phyloP scores from a whole-genome alignment of 805 yeast species.

The Myxozyma mucilagina region DNA sequence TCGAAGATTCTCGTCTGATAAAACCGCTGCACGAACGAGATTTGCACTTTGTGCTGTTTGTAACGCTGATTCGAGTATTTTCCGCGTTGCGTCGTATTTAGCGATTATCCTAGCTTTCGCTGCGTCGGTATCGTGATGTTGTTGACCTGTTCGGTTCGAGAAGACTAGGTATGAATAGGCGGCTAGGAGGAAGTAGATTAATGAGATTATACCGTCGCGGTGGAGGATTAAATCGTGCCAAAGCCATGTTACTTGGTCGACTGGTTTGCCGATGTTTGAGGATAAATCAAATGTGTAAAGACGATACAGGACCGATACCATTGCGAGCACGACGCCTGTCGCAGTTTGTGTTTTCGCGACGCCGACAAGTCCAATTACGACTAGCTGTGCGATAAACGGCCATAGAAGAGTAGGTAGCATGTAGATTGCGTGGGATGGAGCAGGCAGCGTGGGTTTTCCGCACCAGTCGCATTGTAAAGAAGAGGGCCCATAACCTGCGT shows the following conservation, averaged over 20 bases:
- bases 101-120: not conserved
- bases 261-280: not conserved
- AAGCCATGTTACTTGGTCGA: not conserved
- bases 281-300: not conserved
- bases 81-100: not conserved
- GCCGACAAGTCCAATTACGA: not conserved
- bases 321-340: not conserved
- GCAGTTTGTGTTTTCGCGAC: not conserved
- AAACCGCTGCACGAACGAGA: slow-evolving; percentile 5
- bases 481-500: not conserved
- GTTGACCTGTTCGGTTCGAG: not conserved
- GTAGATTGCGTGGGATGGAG: not conserved
- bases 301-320: not conserved
- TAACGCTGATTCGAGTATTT: not conserved
- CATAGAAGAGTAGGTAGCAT: slow-evolving; percentile 6
- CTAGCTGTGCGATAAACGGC: slow-evolving; percentile 10
- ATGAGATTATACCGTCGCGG: slow-evolving; percentile 9
- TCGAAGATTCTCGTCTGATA: slow-evolving; percentile 2
- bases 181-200: slow-evolving; percentile 1
- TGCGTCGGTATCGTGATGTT: not conserved
- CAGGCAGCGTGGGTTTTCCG: not conserved
- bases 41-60: slow-evolving; percentile 8
- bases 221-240: not conserved
- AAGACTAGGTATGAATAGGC: not conserved
- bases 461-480: slow-evolving; percentile 1